Evolutionary conservation across 148 eudicot genomes (phyloP), one percentile per base, ranked within the genome.

Genomic region (Camellia granthamiana): DNA sequence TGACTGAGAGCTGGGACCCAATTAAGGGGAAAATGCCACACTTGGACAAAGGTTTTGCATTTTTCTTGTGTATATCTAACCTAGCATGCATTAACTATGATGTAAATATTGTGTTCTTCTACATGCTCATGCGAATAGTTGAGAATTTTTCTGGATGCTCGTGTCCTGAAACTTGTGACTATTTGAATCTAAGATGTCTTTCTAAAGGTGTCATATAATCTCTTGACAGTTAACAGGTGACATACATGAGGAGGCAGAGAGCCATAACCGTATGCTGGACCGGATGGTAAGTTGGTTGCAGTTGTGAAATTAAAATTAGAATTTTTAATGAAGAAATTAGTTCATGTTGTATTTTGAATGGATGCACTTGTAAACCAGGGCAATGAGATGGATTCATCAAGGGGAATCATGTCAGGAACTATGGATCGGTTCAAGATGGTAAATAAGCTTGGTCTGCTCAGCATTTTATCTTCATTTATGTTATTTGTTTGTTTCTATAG

Each of bases 341-440:
- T 72, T 58, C n/a, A 41, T 11, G 56, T 58, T 73, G 44, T 79
- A 30, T 79, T 72, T 75, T 41, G 64, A 79, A 30, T 66, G 13
- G 10, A 7, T 78, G 70, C 15, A 61, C 72, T 69, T 78, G 30
- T 69, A 42, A 77, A 72, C 69, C 75, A 94, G 97, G 97, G 98
- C 15, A 87, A 86, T 82, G 89, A 80, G 44, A 94, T 94, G 98
- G 97, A 94, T 89, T 79, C 95, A 78, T 89, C 97, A n/a, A 89
- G 98, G 84, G 98, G 98, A 64, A 84, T 90, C 77, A 79, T 94
- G 86, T 92, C 95, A 44, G 91, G 94, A 74, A 93, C 98, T 63
- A 90, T 95, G 81, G 89, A 89, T 80, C 89, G 92, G 67, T 95
- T 91, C 87, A 93, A 91, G 86, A 91, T 81, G 91, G 98, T 95